A percentile compares a stretch with the other conserved stretches of the same genome.
phyloP scores from a whole-genome alignment of 441 rosid genomes.

The Erodium trifolium region DNA sequence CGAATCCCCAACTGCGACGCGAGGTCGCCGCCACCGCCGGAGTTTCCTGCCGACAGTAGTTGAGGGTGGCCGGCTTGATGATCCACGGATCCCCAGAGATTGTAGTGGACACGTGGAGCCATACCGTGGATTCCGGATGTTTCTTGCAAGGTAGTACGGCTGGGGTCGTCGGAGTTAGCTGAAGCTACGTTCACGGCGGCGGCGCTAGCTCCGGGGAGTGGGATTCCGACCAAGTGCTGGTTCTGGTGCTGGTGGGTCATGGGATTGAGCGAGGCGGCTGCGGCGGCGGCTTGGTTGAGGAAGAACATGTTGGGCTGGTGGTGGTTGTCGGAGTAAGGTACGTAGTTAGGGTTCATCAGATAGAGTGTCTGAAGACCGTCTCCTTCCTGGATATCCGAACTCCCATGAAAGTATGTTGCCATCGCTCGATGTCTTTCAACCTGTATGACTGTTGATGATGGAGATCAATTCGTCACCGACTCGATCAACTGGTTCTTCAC shows the following conservation, averaged over 20 bases:
- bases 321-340: slow-evolving; percentile 34
- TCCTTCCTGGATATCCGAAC: slow-evolving; percentile 41
- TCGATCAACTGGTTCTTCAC: too few species aligned
- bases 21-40: slow-evolving; percentile 10
- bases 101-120: slow-evolving; percentile 17
- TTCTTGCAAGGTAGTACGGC: slow-evolving; percentile 28
- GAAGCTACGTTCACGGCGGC: not conserved
- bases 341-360: slow-evolving; percentile 43
- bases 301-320: slow-evolving; percentile 29
- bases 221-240: slow-evolving; percentile 33
- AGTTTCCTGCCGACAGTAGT: slow-evolving; percentile 11
- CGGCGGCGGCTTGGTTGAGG: slow-evolving; percentile 28
- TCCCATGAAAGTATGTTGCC: not conserved
- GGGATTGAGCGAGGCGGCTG: slow-evolving; percentile 17
- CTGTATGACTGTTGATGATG: too few species aligned
- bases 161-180: slow-evolving; percentile 19
- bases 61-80: slow-evolving; percentile 1
- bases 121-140: slow-evolving; percentile 3
- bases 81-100: slow-evolving; percentile 32
- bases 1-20: slow-evolving; percentile 17
- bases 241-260: not conserved
- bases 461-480: too few species aligned
- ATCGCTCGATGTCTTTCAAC: too few species aligned
- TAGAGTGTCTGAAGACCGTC: slow-evolving; percentile 46
- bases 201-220: slow-evolving; percentile 22